These are phyloP conservation scores for Croton laevigatus DNA, from an alignment of 441 rosid genomes.

Conservation along the genomic window DNA sequence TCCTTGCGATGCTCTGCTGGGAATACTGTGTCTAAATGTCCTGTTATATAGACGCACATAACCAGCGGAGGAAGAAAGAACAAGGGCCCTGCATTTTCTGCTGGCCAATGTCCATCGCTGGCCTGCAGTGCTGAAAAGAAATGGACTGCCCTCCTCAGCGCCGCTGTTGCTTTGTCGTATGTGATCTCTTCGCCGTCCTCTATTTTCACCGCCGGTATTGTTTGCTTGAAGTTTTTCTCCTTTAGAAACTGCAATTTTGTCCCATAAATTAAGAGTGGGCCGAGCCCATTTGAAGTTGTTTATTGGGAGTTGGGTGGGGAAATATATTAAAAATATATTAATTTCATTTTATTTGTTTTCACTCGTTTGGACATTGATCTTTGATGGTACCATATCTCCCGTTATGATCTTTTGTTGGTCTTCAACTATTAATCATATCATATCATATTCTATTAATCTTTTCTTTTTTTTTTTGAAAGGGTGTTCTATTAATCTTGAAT, in stretches of 20 bases:
- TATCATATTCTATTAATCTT: too few species aligned
- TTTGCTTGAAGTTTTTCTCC: constrained; percentile 53
- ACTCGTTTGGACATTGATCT: too few species aligned
- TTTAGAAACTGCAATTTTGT: constrained; percentile 35
- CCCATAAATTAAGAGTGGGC: too few species aligned
- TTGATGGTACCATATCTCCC: too few species aligned
- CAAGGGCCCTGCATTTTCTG: constrained; percentile 59
- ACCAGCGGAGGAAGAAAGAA: constrained; percentile 51
- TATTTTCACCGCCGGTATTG: constrained; percentile 34
- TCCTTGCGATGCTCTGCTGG: constrained; percentile 58
- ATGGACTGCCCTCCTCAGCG: constrained; percentile 43
- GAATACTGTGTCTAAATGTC: constrained; percentile 55
- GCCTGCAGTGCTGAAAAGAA: constrained; percentile 59
- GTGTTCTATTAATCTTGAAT: too few species aligned
- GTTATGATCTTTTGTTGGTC: too few species aligned
- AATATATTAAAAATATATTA: too few species aligned
- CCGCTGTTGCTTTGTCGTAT: constrained; percentile 34
- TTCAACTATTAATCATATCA: too few species aligned
- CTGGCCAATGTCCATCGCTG: constrained; percentile 73
- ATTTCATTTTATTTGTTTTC: too few species aligned
- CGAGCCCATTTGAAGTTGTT: too few species aligned
- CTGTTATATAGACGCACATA: constrained; percentile 67
- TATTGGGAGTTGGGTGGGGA: too few species aligned
- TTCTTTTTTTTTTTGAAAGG: too few species aligned
- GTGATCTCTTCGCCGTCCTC: constrained; percentile 47